Evolutionary conservation across 2,329 filamentous ascomycete genomes (phyloP), one percentile per base, ranked within the genome.

Genomic region (Penicillium fuscoglaucum): DNA sequence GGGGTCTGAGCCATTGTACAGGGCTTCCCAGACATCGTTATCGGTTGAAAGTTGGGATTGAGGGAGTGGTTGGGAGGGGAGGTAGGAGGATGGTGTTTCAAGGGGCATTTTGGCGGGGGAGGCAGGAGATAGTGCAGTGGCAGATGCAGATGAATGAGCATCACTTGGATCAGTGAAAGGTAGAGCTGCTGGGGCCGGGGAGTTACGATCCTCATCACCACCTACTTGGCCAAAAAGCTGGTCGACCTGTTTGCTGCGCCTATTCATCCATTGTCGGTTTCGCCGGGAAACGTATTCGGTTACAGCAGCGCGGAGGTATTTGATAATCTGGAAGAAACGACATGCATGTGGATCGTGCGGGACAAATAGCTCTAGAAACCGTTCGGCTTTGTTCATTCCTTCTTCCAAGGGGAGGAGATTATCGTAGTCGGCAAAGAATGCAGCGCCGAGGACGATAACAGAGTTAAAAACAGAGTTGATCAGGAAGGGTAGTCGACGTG

Each of bases 391-490:
- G 45, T 66, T 67, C 58, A 75, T 54, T 6, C 71, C 69, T 26
- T 71, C 72, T 56, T 73, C 68, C 1, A 75, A 61, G 0, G 72
- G 73, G 19, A 75, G 68, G 4, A 72, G 53, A 46, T 69, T 73
- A 55, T 80, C 77, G 2, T 81, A 74, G 54, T 81, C 78, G 0
- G 76, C 78, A 50, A 81, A 80, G 26, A 75, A 72, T 0, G 78
- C 78, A 0, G 79, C 72, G 0, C 79, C 79, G 0, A 81, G 68
- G 0, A 80, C 78, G 0, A 81, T 64, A 0, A 76, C 77, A 0
- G 78, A 78, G 6, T 79, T 75, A 58, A 81, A 81, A 4, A 77
- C 72, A 1, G 77, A 78, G 49, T 80, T 81, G 5, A 80, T 77
- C 0, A 80, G 62, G 17, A 80, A 79, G 0, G 79, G 79, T 4